phyloP scores from a whole-genome alignment of 1,284 basidiomycete species.

The Puccinia horiana region DNA sequence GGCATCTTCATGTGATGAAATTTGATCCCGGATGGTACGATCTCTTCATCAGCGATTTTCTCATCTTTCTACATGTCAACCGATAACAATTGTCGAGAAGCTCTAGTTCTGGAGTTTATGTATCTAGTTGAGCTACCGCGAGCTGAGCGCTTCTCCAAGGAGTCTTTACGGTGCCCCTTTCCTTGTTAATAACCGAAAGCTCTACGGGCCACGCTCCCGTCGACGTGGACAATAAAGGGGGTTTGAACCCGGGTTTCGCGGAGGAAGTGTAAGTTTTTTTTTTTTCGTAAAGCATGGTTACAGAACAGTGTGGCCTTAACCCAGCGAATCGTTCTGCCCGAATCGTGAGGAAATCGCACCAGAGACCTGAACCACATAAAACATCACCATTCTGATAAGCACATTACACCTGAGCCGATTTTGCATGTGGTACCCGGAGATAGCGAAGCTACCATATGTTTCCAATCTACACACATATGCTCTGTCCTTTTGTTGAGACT shows the following conservation, averaged over 20 bases:
- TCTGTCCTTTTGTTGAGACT: background rate
- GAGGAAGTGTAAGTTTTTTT: conserved; percentile 12
- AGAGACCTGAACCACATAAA: background rate
- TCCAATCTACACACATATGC: conserved; percentile 10
- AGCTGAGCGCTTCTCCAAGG: background rate
- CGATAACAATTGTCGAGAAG: background rate
- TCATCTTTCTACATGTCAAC: background rate
- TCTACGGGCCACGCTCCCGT: background rate
- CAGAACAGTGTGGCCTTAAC: background rate
- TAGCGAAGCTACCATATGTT: background rate
- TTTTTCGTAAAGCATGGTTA: background rate
- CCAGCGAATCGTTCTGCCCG: background rate
- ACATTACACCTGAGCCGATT: background rate
- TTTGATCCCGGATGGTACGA: background rate
- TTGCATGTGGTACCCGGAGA: background rate
- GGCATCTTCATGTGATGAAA: background rate
- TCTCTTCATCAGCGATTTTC: background rate
- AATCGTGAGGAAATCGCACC: background rate
- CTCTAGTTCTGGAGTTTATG: background rate
- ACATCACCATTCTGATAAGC: background rate
- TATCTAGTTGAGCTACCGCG: background rate
- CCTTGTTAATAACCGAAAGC: background rate
- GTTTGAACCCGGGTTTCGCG: background rate
- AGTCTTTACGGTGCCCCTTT: background rate
- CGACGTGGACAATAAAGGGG: background rate